Conservation (phyloP, 192 early-diverging fungal genomes). For the Coemansia sp. region DNA sequence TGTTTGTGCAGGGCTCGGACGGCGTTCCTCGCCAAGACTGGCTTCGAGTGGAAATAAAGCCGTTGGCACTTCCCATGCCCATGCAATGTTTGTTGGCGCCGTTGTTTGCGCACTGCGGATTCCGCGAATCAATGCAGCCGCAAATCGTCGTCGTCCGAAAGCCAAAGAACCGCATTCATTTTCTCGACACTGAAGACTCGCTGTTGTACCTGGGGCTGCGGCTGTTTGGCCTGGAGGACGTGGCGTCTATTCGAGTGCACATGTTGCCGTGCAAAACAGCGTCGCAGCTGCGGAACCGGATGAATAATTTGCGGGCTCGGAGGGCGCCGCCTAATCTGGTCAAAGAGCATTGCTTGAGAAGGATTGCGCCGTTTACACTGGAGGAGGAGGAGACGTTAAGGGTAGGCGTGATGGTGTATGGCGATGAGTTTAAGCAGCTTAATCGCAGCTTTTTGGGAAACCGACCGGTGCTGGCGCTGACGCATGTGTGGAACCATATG, state of each 20-base stretch:
- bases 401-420: slow-evolving; percentile 43
- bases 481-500: slow-evolving; percentile 39
- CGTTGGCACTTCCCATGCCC: slow-evolving; percentile 26
- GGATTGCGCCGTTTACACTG: slow-evolving; percentile 53
- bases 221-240: slow-evolving; percentile 54
- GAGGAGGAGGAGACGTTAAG: slow-evolving; percentile 55
- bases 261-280: slow-evolving; percentile 56
- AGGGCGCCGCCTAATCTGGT: slow-evolving; percentile 42
- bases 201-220: slow-evolving; percentile 48
- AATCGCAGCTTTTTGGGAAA: slow-evolving; percentile 43
- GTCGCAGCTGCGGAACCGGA: slow-evolving; percentile 54
- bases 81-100: slow-evolving; percentile 37
- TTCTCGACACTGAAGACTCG: slow-evolving; percentile 48
- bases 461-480: slow-evolving; percentile 49
- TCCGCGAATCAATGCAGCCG: slow-evolving; percentile 42
- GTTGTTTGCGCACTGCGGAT: slow-evolving; percentile 33
- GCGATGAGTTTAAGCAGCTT: slow-evolving; percentile 42
- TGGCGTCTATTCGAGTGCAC: slow-evolving; percentile 50
- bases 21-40: slow-evolving; percentile 48
- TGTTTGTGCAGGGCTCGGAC: slow-evolving; percentile 50
- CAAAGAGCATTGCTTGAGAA: slow-evolving; percentile 50
- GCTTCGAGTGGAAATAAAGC: slow-evolving; percentile 40
- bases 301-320: slow-evolving; percentile 49
- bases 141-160: slow-evolving; percentile 48
- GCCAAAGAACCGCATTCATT: slow-evolving; percentile 56